phyloP scores from a whole-genome alignment of 2,329 filamentous ascomycete genomes.

The Macrophomina tecta region DNA sequence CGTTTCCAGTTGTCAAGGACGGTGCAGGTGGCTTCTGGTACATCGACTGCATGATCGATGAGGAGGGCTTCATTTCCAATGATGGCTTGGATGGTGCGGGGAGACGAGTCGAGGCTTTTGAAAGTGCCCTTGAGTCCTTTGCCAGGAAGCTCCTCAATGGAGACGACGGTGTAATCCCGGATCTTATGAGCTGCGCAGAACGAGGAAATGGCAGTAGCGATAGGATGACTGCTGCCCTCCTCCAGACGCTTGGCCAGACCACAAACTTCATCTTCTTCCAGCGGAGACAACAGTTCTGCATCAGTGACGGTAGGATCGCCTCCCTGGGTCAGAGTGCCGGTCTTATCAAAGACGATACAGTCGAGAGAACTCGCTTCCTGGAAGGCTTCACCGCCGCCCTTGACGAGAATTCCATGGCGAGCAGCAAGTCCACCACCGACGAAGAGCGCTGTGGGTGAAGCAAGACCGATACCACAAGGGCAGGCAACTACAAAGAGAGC shows the following conservation, averaged over 20 bases:
- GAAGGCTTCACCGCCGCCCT: slow-evolving; percentile 84
- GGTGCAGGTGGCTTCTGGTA: slow-evolving; percentile 34
- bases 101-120: slow-evolving; percentile 36
- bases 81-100: slow-evolving; percentile 55
- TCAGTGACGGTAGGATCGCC: slow-evolving; percentile 74
- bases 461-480: slow-evolving; percentile 81
- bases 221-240: slow-evolving; percentile 74
- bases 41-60: slow-evolving; percentile 44
- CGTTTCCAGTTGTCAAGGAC: slow-evolving; percentile 48
- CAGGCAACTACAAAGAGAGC: slow-evolving; percentile 87
- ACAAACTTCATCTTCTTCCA: slow-evolving; percentile 51
- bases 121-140: slow-evolving; percentile 71
- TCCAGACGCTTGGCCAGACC: slow-evolving; percentile 68
- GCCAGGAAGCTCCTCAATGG: slow-evolving; percentile 71
- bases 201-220: slow-evolving; percentile 71
- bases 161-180: slow-evolving; percentile 35
- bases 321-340: slow-evolving; percentile 77
- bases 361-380: slow-evolving; percentile 81
- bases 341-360: slow-evolving; percentile 88
- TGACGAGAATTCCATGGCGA: slow-evolving; percentile 79
- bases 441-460: slow-evolving; percentile 84
- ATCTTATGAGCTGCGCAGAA: slow-evolving; percentile 58
- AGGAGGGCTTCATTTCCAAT: slow-evolving; percentile 79
- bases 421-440: slow-evolving; percentile 82
- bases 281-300: slow-evolving; percentile 46